Conservation (phyloP, 2,329 filamentous ascomycete species). For the Stemphylium lycopersici region DNA sequence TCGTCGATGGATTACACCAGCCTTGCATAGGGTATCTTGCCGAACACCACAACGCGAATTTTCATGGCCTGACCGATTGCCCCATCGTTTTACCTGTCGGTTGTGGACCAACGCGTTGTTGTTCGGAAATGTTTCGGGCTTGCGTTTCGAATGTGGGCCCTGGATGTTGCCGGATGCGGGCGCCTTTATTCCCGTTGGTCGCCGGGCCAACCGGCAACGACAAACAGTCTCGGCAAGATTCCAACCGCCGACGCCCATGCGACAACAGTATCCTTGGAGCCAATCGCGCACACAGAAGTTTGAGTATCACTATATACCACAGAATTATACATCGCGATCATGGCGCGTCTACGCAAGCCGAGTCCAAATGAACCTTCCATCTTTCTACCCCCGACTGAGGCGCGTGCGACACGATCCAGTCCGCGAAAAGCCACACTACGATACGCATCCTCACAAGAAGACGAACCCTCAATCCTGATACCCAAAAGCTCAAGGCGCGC, state of each 20-base stretch:
- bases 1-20: too few relatives aligned
- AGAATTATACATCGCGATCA: conserved; percentile 15
- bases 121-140: background rate
- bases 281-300: conserved; percentile 5
- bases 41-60: too few relatives aligned
- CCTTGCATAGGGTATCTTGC: too few relatives aligned
- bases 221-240: conserved; percentile 12
- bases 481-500: conserved; percentile 36
- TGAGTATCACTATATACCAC: conserved; percentile 3
- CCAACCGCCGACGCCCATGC: conserved; percentile 11
- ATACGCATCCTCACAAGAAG: conserved; percentile 22
- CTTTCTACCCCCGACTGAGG: conserved; percentile 22
- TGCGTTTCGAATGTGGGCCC: background rate
- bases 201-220: conserved; percentile 16
- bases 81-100: too few relatives aligned
- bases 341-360: conserved; percentile 46
- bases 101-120: too few relatives aligned
- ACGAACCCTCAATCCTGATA: conserved; percentile 29
- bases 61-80: too few relatives aligned
- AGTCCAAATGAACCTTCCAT: conserved; percentile 33
- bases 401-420: conserved; percentile 31
- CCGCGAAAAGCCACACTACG: conserved; percentile 33
- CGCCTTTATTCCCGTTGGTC: conserved; percentile 5
- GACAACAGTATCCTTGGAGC: conserved; percentile 8
- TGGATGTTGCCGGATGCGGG: background rate